Percentiles rank a stretch among this genome's conserved stretches.
Evolutionary conservation across 225 moss, liverwort and hornwort genomes (phyloP).

Genomic region (Polytrichum formosum): DNA sequence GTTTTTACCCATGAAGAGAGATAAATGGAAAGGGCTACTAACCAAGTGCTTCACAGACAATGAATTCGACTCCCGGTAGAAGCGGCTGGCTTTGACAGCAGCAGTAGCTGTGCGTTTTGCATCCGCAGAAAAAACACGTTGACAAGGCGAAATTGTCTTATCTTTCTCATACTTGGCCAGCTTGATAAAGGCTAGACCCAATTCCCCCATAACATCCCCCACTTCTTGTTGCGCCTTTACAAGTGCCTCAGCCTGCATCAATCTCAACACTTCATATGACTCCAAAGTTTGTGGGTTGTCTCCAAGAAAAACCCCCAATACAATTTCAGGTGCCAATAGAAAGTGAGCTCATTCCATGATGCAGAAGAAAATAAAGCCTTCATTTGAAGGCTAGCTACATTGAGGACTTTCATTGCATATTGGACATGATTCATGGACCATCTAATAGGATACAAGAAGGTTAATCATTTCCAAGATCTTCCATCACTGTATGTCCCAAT

Average conservation of each 20-base stretch:
- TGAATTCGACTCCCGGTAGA: slow-evolving; percentile 58
- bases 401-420: too few relatives aligned
- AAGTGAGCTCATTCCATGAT: not conserved
- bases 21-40: not conserved
- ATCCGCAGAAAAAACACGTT: slow-evolving; percentile 47
- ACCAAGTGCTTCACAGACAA: slow-evolving; percentile 73
- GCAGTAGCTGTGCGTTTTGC: slow-evolving; percentile 62
- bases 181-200: slow-evolving; percentile 64
- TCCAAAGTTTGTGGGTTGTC: not conserved
- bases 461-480: not conserved
- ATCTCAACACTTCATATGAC: not conserved
- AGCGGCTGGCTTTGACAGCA: slow-evolving; percentile 68
- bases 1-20: not conserved
- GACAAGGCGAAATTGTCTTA: slow-evolving; percentile 29
- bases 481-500: not conserved
- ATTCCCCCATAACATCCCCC: slow-evolving; percentile 70
- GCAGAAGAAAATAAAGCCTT: not conserved
- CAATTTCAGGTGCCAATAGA: too few relatives aligned
- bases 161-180: slow-evolving; percentile 66
- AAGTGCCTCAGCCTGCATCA: slow-evolving; percentile 51
- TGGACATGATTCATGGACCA: too few relatives aligned
- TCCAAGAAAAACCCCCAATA: not conserved
- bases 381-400: not conserved
- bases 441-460: not conserved
- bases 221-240: slow-evolving; percentile 72